These are phyloP conservation scores for Cryptosporidium meleagridis DNA, from an alignment of 169 alveolate genomes.

Conservation along the genomic window DNA sequence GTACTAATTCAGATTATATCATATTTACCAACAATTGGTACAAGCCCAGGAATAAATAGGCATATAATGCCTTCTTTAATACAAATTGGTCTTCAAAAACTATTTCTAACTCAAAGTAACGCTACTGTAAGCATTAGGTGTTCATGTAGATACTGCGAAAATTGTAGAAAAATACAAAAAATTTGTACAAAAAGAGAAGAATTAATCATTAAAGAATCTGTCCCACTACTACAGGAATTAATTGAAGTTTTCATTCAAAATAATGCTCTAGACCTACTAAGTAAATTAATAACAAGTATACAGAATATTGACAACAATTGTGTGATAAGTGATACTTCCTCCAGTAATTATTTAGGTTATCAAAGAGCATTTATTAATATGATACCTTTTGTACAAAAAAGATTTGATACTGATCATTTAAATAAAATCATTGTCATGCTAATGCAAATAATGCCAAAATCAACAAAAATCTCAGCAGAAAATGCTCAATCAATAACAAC, in stretches of 20 bases:
- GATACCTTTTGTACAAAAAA: slow-evolving; percentile 15
- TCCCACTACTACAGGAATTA: slow-evolving; percentile 19
- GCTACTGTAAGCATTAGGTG: slow-evolving; percentile 34
- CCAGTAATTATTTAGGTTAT: slow-evolving; percentile 17
- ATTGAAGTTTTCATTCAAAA: slow-evolving; percentile 32
- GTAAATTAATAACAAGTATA: slow-evolving; percentile 3
- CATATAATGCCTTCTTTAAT: slow-evolving; percentile 33
- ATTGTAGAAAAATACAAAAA: slow-evolving; percentile 64
- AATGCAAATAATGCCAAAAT: slow-evolving; percentile 58
- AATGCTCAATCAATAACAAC: neutral
- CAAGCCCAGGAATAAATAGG: slow-evolving; percentile 36
- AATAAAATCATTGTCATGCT: slow-evolving; percentile 6
- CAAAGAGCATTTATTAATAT: slow-evolving; percentile 26
- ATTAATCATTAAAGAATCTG: slow-evolving; percentile 37
- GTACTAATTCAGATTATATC: slow-evolving; percentile 46
- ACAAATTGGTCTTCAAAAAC: slow-evolving; percentile 63
- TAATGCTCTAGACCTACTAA: slow-evolving; percentile 27
- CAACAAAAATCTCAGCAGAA: neutral
- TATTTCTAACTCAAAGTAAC: slow-evolving; percentile 35
- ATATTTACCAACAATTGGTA: slow-evolving; percentile 59
- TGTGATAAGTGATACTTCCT: neutral
- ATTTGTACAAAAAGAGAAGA: slow-evolving; percentile 54
- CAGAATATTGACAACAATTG: slow-evolving; percentile 39
- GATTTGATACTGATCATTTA: slow-evolving; percentile 32
- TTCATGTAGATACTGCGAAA: slow-evolving; percentile 64